A percentile compares a stretch with the other conserved stretches of the same genome.
These are phyloP conservation scores for Penicillium paradoxum DNA, from an alignment of 495 filamentous ascomycete genomes.

Conservation along the genomic window DNA sequence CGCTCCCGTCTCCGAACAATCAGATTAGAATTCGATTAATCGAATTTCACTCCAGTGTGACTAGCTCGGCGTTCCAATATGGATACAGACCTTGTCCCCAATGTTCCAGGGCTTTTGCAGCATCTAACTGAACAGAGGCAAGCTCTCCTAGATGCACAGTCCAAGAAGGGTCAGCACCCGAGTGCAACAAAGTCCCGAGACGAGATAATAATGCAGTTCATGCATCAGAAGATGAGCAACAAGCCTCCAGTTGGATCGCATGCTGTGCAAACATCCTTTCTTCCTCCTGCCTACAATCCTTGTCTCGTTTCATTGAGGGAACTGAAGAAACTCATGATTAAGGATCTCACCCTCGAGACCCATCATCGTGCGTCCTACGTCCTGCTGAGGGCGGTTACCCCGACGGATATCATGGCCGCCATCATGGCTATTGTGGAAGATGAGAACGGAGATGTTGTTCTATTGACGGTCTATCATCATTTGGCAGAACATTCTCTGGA, in stretches of 20 bases:
- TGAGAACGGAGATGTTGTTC: conserved; percentile 39
- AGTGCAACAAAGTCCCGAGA: conserved; percentile 16
- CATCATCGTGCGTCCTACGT: conserved; percentile 47
- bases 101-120: conserved; percentile 4
- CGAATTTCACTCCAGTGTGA: too few relatives aligned
- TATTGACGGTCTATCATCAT: conserved; percentile 47
- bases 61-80: conserved; percentile 4
- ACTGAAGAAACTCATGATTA: conserved; percentile 22
- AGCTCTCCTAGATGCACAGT: conserved; percentile 14
- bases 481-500: conserved; percentile 16
- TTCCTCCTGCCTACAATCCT: conserved; percentile 24
- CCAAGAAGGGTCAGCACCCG: conserved; percentile 13
- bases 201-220: conserved; percentile 19
- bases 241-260: background rate
- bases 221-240: conserved; percentile 9
- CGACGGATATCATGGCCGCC: conserved; percentile 35
- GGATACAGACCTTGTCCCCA: conserved; percentile 25
- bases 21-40: too few relatives aligned
- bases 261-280: conserved; percentile 14
- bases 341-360: conserved; percentile 42
- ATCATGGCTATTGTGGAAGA: conserved; percentile 48
- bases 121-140: conserved; percentile 12
- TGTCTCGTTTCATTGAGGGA: conserved; percentile 8
- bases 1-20: too few relatives aligned
- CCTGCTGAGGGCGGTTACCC: conserved; percentile 39